These are phyloP conservation scores for Dorcoceras hygrometricum DNA, from an alignment of 257 asterid species.

Conservation along the genomic window DNA sequence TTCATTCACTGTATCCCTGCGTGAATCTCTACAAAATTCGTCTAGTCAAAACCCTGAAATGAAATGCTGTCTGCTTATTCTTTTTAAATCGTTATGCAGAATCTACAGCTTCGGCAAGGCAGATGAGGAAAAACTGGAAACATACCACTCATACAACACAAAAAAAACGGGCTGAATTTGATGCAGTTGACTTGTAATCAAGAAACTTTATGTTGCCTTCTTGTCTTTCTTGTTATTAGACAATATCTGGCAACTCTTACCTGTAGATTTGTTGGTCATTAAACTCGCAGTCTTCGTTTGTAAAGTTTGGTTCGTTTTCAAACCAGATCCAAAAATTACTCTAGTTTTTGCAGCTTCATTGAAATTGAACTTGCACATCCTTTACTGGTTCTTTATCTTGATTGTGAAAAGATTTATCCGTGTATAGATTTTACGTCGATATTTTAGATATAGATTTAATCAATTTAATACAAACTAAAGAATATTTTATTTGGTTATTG, in stretches of 20 bases:
- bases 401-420: too few species aligned
- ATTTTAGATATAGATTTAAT: too few species aligned
- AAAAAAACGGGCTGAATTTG: background rate
- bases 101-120: background rate
- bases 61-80: background rate
- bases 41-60: background rate
- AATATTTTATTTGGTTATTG: too few species aligned
- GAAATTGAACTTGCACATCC: too few species aligned
- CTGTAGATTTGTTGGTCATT: background rate
- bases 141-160: background rate
- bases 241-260: background rate
- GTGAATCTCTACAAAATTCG: background rate
- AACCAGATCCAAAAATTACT: too few species aligned
- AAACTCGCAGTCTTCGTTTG: too few species aligned
- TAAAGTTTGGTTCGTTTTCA: too few species aligned
- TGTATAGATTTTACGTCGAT: too few species aligned
- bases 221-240: background rate
- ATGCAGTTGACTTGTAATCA: too few species aligned
- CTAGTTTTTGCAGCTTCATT: too few species aligned
- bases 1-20: background rate
- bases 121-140: background rate
- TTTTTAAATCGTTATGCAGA: slow-evolving; percentile 1
- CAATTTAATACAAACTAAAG: too few species aligned
- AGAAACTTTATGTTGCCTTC: background rate
- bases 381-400: too few species aligned